These are phyloP conservation scores for Fistulina hepatica DNA, from an alignment of 1,284 basidiomycete species.

Conservation along the genomic window DNA sequence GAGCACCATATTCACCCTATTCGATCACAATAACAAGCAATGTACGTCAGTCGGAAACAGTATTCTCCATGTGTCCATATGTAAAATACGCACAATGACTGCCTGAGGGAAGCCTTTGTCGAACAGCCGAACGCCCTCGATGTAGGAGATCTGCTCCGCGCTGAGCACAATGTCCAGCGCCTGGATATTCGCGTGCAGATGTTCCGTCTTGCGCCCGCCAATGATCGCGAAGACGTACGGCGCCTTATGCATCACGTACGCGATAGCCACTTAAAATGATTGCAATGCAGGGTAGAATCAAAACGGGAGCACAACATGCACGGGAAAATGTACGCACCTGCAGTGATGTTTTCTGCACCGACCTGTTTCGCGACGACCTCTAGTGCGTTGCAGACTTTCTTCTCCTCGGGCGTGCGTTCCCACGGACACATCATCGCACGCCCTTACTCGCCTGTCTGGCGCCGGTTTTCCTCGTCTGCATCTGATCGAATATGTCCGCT, in stretches of 20 bases:
- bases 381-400: conserved; percentile 30
- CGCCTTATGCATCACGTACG: conserved; percentile 38
- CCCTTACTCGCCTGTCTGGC: conserved; percentile 32
- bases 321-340: conserved; percentile 22
- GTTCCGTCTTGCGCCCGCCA: conserved; percentile 41
- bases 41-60: no score
- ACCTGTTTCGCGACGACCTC: conserved; percentile 37
- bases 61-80: no score
- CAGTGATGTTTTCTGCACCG: conserved; percentile 26
- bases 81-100: conserved; percentile 27
- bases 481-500: conserved; percentile 37
- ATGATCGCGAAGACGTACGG: conserved; percentile 40
- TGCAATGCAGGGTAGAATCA: conserved; percentile 4
- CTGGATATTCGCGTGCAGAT: conserved; percentile 36
- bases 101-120: conserved; percentile 32
- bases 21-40: no score
- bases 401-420: conserved; percentile 32
- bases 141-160: conserved; percentile 30
- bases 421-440: conserved; percentile 25
- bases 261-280: conserved; percentile 36
- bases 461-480: conserved; percentile 33
- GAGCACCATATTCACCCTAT: no score
- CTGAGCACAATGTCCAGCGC: conserved; percentile 34
- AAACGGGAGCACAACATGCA: neutral
- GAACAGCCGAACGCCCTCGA: conserved; percentile 33